Evolutionary conservation across 352 stramenopile species (phyloP).

Genomic region (Pythium utonaiense): DNA sequence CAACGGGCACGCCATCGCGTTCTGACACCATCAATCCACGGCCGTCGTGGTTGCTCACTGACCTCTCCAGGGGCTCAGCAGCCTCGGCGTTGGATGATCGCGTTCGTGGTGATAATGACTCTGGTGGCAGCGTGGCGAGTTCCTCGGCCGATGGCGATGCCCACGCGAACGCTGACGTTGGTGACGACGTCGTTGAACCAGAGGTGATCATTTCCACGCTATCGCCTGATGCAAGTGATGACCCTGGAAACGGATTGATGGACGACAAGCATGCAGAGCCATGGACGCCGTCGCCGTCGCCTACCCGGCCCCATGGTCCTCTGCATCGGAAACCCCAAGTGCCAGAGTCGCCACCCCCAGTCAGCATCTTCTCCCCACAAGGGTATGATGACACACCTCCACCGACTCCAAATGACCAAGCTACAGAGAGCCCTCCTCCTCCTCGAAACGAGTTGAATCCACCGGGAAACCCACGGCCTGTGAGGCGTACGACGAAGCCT

Average conservation of each 20-base stretch:
- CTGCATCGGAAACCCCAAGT: background rate
- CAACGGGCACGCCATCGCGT: background rate
- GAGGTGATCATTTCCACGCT: too few species aligned
- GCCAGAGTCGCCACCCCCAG: background rate
- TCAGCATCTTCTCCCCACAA: background rate
- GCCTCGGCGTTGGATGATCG: background rate
- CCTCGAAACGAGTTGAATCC: background rate
- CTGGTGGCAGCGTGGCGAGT: background rate
- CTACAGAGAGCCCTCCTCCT: background rate
- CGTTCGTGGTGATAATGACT: background rate
- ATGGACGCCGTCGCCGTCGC: background rate
- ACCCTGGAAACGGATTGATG: too few species aligned
- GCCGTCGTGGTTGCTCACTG: background rate
- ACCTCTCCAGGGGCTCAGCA: background rate
- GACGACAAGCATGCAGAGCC: too few species aligned
- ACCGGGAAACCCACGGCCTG: too few species aligned
- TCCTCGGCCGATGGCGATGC: background rate
- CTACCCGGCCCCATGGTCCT: background rate
- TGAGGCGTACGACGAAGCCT: too few species aligned
- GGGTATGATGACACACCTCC: background rate
- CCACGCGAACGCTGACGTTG: background rate
- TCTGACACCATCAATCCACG: background rate
- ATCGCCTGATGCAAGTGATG: too few species aligned
- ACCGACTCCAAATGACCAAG: background rate
- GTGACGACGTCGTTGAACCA: background rate